These are phyloP conservation scores for Arctostaphylos glauca DNA, from an alignment of 148 eudicot species.

Conservation along the genomic window DNA sequence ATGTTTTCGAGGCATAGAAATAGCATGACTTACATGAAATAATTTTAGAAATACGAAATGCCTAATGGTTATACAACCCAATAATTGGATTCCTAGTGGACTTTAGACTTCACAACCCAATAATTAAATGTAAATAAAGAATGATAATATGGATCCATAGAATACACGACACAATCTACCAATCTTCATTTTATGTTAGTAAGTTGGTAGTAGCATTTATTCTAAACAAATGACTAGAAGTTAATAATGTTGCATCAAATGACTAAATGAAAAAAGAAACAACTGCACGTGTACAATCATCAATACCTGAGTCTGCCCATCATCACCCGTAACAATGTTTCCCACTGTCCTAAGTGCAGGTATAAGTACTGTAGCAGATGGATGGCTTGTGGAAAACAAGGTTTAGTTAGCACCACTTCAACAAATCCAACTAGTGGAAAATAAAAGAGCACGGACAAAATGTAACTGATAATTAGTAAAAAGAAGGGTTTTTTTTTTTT, in stretches of 20 bases:
- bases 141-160: no score
- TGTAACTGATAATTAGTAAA: not conserved
- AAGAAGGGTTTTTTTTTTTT: not conserved
- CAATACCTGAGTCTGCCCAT: conserved; percentile 44
- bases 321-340: conserved; percentile 53
- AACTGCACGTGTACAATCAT: not conserved
- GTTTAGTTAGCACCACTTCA: conserved; percentile 11
- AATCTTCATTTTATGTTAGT: no score
- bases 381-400: conserved; percentile 33
- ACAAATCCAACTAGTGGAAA: not conserved
- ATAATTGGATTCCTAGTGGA: no score
- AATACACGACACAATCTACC: not conserved
- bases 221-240: not conserved
- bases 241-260: not conserved
- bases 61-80: no score
- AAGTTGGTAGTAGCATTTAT: not conserved
- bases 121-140: no score
- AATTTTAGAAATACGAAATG: no score
- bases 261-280: not conserved
- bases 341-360: conserved; percentile 55
- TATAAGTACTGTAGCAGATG: conserved; percentile 43
- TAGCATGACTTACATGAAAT: no score
- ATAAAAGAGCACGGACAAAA: not conserved
- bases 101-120: no score
- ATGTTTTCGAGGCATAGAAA: no score